These are phyloP conservation scores for Trebouxia sp. DNA, from an alignment of 139 green algal genomes.

Conservation along the genomic window DNA sequence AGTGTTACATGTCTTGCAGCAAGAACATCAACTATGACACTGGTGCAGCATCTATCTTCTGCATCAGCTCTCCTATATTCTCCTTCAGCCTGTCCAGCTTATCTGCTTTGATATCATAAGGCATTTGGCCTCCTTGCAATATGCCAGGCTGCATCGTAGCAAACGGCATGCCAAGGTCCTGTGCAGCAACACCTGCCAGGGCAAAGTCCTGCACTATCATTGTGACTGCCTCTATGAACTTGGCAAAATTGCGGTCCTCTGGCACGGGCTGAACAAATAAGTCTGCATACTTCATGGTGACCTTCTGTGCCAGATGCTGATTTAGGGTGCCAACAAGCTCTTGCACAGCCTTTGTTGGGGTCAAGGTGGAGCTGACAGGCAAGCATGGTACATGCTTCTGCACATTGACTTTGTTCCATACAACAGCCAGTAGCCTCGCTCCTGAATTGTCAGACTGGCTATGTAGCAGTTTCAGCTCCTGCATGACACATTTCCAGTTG, in stretches of 20 bases:
- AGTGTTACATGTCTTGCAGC: neutral
- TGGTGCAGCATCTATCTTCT: neutral
- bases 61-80: neutral
- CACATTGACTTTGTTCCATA: constrained; percentile 19
- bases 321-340: constrained; percentile 12
- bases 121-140: constrained; percentile 8
- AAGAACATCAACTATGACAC: neutral
- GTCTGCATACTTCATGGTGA: constrained; percentile 9
- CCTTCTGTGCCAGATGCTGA: constrained; percentile 15
- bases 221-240: constrained; percentile 15
- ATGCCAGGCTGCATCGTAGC: constrained; percentile 16
- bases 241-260: neutral
- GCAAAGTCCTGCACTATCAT: constrained; percentile 25
- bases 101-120: constrained; percentile 22
- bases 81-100: neutral
- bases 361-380: constrained; percentile 4
- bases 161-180: constrained; percentile 22
- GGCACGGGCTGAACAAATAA: neutral
- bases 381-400: constrained; percentile 23
- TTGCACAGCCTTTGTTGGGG: neutral
- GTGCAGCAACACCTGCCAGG: constrained; percentile 6
- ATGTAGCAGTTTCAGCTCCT: constrained; percentile 13
- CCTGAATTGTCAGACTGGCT: neutral
- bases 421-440: neutral
- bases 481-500: neutral